Evolutionary conservation across 2,329 filamentous ascomycete genomes (phyloP), one percentile per base, ranked within the genome.

Genomic region (Epichloe elymi): DNA sequence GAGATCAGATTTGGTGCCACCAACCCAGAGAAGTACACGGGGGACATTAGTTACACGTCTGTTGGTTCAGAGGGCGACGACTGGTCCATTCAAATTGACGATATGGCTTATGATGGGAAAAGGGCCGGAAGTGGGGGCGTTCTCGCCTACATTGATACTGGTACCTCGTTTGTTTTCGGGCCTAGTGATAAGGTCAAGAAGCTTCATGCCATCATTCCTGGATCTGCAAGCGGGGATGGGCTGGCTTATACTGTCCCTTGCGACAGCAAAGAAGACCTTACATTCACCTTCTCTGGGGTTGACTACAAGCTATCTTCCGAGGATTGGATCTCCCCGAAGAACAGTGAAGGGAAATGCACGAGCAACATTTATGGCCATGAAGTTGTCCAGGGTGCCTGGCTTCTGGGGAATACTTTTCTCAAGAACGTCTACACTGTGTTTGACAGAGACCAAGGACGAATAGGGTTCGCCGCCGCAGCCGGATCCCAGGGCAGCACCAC

Each of bases 401-500:
- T 95, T n/a, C 67, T 95, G 1, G 89, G 89, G 2, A 88, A 89
- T 57, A 79, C 85, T 1, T 95, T 95, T 59, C 68, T 95, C 54
- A 95, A 94, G 70, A 95, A 94, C 58, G 88, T 95, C 15, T 95
- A 95, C 63, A 74, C 80, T 1, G 83, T 93, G 23, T 95, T 94
- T 63, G 89, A 95, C 64, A 79, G 79, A 49, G 88, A 91, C 55
- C 62, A 80, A 56, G 67, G 65, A 42, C 76, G 75, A 48, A 79
- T 89, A 56, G 85, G 48, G 23, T 49, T 55, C 19, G 55, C 57
- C 19, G 55, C 47, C 14, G 47, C 53, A 19, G 56, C 54, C 41
- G 40, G 41, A 6, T 38, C 50, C 4, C 35, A 48, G 6, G 43
- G 45, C 35, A 47, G 20, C 17, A 11, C 19, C 12, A 41, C 35